Evolutionary conservation across 768 basidiomycete species (phyloP).

Genomic region (Naganishia onofrii): DNA sequence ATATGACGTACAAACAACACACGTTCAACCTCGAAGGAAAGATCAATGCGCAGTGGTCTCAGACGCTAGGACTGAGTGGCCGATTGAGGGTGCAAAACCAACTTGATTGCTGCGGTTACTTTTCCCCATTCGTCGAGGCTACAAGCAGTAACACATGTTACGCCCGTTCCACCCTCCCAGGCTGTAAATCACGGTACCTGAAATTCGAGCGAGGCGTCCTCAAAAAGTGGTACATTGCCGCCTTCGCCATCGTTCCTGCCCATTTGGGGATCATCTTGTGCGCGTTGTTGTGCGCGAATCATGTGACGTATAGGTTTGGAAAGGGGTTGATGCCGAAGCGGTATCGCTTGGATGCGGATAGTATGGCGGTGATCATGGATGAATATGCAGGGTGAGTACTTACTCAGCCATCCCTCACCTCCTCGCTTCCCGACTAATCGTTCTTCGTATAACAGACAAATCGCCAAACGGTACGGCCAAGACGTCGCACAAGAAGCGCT

Average conservation of each 20-base stretch:
- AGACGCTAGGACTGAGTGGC: constrained; percentile 61
- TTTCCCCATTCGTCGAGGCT: constrained; percentile 74
- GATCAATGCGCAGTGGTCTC: constrained; percentile 73
- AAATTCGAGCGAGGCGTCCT: constrained; percentile 62
- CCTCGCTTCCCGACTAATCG: background rate
- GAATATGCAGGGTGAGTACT: constrained; percentile 67
- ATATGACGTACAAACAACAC: constrained; percentile 70
- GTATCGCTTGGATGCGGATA: constrained; percentile 69
- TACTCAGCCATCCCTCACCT: background rate
- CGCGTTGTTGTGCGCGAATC: constrained; percentile 71
- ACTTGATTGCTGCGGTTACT: constrained; percentile 77
- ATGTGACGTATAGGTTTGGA: constrained; percentile 80
- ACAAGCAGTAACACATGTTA: constrained; percentile 73
- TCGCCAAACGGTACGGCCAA: constrained; percentile 70
- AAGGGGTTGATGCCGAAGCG: constrained; percentile 86
- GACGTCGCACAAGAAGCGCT: constrained; percentile 64
- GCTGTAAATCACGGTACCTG: constrained; percentile 68
- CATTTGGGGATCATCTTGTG: constrained; percentile 66
- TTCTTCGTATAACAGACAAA: constrained; percentile 57
- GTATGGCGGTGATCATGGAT: constrained; percentile 80
- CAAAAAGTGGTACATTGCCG: constrained; percentile 64
- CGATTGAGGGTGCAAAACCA: constrained; percentile 68
- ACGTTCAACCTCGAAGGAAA: constrained; percentile 80
- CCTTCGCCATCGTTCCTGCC: constrained; percentile 67
- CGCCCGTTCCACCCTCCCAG: constrained; percentile 66